Evolutionary conservation across 306 rosid species (phyloP), one percentile per base, ranked within the genome.

Genomic region (Quercus dentata): DNA sequence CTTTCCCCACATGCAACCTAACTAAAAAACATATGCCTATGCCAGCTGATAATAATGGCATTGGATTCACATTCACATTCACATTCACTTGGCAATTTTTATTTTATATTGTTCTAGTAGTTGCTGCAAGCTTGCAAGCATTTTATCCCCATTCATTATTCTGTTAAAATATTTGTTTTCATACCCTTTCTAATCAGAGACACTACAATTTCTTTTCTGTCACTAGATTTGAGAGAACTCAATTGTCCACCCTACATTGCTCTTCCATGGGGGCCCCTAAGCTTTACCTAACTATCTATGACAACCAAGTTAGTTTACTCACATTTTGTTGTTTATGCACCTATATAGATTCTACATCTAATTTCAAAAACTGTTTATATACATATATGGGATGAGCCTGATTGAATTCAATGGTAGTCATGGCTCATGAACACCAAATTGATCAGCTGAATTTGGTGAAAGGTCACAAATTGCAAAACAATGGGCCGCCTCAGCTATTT

Each of bases 51-150:
- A 58, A 19, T 70, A 58, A 19, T 70, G 71, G 51, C 62, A 71
- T 44, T 76, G 72, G 74, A 52, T 76, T 63, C 77, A 77, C 76
- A 65, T 64, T 46, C 77, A 77, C 76, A 65, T 64, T 46, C 54
- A 57, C 76, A 41, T 41, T 41, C 46, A 41, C 46, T 35, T 49
- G 10, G 30, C 73, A 41, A 41, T 4, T 72, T 73, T 69, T 58
- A 76, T 68, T 61, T 84, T 25, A 20, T 38, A 17, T 56, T 41
- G 46, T 41, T 8, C 46, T 41, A 2, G 30, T 54, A 61, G 80
- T 79, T 76, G 82, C 55, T 83, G 86, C 89, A 74, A 79, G 84
- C 82, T 82, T 51, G 89, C 78, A 86, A 30, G 64, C 79, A 76
- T 49, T 33, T 73, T 27, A 21, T 56, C 14, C 17, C 52, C n/a